Evolutionary conservation across 1,139 yeast species (phyloP), one percentile per base, ranked within the genome.

Genomic region (Yamadazyma aaseri): DNA sequence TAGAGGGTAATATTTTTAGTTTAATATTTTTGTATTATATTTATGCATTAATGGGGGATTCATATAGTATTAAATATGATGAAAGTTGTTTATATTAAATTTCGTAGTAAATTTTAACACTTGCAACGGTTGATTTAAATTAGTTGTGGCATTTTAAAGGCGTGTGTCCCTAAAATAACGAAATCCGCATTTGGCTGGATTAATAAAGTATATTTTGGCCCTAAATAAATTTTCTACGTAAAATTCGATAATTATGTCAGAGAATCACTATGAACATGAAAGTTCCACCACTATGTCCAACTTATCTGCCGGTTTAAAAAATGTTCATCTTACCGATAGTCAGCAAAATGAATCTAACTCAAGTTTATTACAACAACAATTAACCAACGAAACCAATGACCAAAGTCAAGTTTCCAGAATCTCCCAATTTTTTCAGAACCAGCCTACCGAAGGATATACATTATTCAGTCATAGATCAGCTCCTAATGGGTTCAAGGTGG

Each of bases 401-500:
- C 60, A 58, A 27, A 63, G 59, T 34, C 67, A 66, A 31, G 73
- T 67, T 34, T 66, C 78, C 18, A 69, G 95, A 48, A 79, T 89
- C 38, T 73, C 86, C 17, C 75, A 76, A 42, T 87, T 86, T 56
- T 82, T 87, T 55, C 79, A 76, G 46, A 80, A 83, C 48, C 86
- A 82, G 44, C 96, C 96, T 4, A 63, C 76, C 14, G 86, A 82
- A 44, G 97, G 97, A 3, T 86, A 77, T 57, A 86, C 96, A 2
- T 67, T 90, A 33, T 87, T 90, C 53, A 81, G 94, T 14, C 97
- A 90, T 60, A 68, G 96, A 51, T 84, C 95, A 7, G 97, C 97
- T 1, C 97, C 97, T 18, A 90, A 90, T 60, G 97, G 97, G 6
- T 92, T 89, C 72, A 90, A 90, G 59, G 96, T 92, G 14, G 96